Percentiles rank a stretch among this genome's conserved stretches.
Evolutionary conservation across 257 asterid genomes (phyloP).

Genomic region (Coffea canephora): DNA sequence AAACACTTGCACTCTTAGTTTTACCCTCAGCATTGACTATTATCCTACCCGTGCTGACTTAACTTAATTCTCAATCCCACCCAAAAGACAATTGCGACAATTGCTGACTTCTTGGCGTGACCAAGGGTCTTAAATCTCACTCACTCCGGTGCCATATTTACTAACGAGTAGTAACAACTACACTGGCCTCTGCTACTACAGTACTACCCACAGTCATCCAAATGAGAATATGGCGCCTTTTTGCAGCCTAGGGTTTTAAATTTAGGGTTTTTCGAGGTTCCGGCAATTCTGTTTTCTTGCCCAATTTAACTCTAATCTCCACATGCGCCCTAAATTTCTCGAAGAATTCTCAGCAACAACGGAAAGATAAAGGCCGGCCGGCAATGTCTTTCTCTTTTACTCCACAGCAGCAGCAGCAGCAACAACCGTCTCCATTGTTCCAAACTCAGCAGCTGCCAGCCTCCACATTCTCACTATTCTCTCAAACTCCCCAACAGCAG

Average conservation of each 20-base stretch:
- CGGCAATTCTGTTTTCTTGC: not conserved
- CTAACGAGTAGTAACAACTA: too few species aligned
- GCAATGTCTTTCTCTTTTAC: constrained; percentile 67
- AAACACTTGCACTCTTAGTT: too few species aligned
- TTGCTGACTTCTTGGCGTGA: too few species aligned
- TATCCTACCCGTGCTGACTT: too few species aligned
- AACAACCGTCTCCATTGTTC: constrained; percentile 39
- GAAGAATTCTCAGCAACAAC: constrained; percentile 12
- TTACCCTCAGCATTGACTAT: too few species aligned
- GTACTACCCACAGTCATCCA: not conserved
- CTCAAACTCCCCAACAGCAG: constrained; percentile 29
- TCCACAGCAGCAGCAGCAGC: constrained; percentile 45
- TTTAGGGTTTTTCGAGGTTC: constrained; percentile 8
- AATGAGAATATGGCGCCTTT: constrained; percentile 46
- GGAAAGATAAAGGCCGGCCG: not conserved
- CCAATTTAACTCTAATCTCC: constrained; percentile 1
- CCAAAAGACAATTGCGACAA: too few species aligned
- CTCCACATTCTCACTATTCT: constrained; percentile 25
- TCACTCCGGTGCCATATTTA: too few species aligned
- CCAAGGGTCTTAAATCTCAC: too few species aligned
- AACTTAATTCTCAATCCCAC: too few species aligned
- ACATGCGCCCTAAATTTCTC: constrained; percentile 8
- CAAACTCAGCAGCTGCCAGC: constrained; percentile 29
- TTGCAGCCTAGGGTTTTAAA: constrained; percentile 46
- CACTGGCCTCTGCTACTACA: too few species aligned